Base-by-base conservation (phyloP, 495 filamentous ascomycete genomes). In the Penicillium verhagenii region DNA sequence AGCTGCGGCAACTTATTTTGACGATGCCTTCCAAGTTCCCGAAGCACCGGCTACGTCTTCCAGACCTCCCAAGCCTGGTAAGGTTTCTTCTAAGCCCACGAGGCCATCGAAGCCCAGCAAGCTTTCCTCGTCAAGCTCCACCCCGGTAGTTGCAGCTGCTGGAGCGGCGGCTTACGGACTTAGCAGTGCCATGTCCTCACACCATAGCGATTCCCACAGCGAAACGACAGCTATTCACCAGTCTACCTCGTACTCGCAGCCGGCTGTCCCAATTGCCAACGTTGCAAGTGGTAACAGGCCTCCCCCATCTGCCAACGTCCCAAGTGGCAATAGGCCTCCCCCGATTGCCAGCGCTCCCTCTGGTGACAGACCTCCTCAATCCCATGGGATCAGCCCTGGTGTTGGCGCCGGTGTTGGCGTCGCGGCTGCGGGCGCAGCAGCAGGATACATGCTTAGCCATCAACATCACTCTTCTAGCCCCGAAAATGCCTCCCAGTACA, bases 1-100 rank as follows among this genome's bases (percentile, higher is more conserved):
- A 24, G 78, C 79, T n/a, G 79, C 79, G 10, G 79, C 79, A 9
- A 67, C 72, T 3, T 82, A 80, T 53, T 82, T 70, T 28, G 59
- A 54, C 8, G 63, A 70, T 25, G 57, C 61, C 1, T 56, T 58
- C 21, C 60, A 54, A 20, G 53, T 45, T 23, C 57, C 53, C 45
- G 61, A 46, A 11, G 53, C 50, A 1, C 56, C 58, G 49, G 28
- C 6, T 2, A 40, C 54, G 14, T 53, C 60, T 11, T 57, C 67
- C 0, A 66, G 53, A 45, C 70, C 71, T 4, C 54, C 67, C 0
- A 71, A 61, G 52, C 60, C 64, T 42, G 52, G 62, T 3, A 63
- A 62, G 47, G 8, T 49, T 7, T 21, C 52, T 26, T 37, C 40
- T 5, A 60, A 64, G 25, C 61, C 67, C 0, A 45, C 59, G 0